Percentiles rank a stretch among this genome's conserved stretches.
These are phyloP conservation scores for Gamarada debralockiae DNA, from an alignment of 495 filamentous ascomycete species.

Conservation along the genomic window DNA sequence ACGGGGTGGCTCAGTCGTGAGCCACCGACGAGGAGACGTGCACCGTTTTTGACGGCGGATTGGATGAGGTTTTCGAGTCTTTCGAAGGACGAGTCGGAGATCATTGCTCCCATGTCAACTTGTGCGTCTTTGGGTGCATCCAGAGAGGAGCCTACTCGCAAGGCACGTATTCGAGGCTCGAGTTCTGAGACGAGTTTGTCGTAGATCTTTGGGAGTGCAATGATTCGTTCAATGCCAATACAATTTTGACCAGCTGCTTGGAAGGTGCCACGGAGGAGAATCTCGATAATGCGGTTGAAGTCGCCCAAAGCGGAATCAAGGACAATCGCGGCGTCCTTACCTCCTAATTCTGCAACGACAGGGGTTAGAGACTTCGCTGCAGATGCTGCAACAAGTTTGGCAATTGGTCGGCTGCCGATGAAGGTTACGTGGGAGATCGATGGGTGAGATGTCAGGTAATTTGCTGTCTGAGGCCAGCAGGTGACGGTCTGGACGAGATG, in stretches of 20 bases:
- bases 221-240: constrained; percentile 91
- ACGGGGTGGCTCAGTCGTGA: constrained; percentile 62
- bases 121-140: constrained; percentile 44
- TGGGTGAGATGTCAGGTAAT: constrained; percentile 81
- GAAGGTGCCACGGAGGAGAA: constrained; percentile 88
- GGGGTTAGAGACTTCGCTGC: constrained; percentile 83
- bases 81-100: constrained; percentile 69
- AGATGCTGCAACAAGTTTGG: constrained; percentile 80
- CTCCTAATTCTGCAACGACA: constrained; percentile 83
- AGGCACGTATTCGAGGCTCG: constrained; percentile 60
- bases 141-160: constrained; percentile 68
- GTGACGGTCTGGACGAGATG: constrained; percentile 78
- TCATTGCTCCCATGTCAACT: constrained; percentile 84
- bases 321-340: constrained; percentile 92
- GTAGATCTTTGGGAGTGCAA: constrained; percentile 74
- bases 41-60: constrained; percentile 74
- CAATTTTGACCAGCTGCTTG: constrained; percentile 98
- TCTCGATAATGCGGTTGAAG: constrained; percentile 65
- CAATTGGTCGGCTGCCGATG: constrained; percentile 86
- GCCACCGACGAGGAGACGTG: constrained; percentile 80
- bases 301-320: constrained; percentile 71
- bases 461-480: constrained; percentile 81
- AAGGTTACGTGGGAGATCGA: constrained; percentile 91
- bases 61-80: constrained; percentile 66
- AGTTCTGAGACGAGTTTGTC: constrained; percentile 65